Percentiles rank a stretch among this genome's conserved stretches.
Evolutionary conservation across 2,329 filamentous ascomycete genomes (phyloP).

Genomic region (Aspergillus calidoustus): DNA sequence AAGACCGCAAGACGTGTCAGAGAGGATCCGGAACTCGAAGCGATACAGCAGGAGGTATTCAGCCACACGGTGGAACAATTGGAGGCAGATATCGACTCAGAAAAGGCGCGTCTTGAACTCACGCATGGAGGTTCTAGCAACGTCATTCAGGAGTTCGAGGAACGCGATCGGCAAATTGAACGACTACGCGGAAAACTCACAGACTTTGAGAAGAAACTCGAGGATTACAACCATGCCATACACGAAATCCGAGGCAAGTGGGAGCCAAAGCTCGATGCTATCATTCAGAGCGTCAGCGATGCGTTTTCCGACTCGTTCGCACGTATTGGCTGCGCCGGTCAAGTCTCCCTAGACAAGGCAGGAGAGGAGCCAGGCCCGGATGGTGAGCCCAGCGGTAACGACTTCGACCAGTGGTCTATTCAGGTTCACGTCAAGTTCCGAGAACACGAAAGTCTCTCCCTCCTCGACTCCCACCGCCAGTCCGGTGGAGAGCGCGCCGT

Average conservation of each 20-base stretch:
- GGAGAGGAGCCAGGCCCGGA: slow-evolving; percentile 40
- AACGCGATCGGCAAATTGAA: slow-evolving; percentile 71
- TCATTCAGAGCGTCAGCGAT: slow-evolving; percentile 81
- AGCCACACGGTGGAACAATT: slow-evolving; percentile 66
- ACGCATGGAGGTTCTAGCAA: slow-evolving; percentile 78
- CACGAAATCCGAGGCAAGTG: slow-evolving; percentile 70
- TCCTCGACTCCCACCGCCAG: slow-evolving; percentile 89
- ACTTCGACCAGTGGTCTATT: slow-evolving; percentile 93
- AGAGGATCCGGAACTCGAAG: slow-evolving; percentile 32
- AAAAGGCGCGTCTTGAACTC: slow-evolving; percentile 75
- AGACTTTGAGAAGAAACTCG: slow-evolving; percentile 59
- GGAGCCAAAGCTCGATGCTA: slow-evolving; percentile 80
- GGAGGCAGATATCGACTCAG: slow-evolving; percentile 73
- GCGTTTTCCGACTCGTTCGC: slow-evolving; percentile 93
- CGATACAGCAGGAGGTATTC: slow-evolving; percentile 51
- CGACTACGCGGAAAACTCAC: slow-evolving; percentile 65
- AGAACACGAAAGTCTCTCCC: slow-evolving; percentile 79
- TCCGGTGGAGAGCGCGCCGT: slow-evolving; percentile 96
- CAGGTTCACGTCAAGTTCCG: slow-evolving; percentile 95
- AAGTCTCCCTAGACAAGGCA: slow-evolving; percentile 83
- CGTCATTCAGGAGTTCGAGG: slow-evolving; percentile 77
- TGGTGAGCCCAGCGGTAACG: slow-evolving; percentile 55
- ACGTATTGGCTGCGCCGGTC: slow-evolving; percentile 90
- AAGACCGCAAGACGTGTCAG: slow-evolving; percentile 20
- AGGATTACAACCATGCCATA: slow-evolving; percentile 63